Base-by-base conservation (phyloP, 495 filamentous ascomycete species). In the Darksidea phi region DNA sequence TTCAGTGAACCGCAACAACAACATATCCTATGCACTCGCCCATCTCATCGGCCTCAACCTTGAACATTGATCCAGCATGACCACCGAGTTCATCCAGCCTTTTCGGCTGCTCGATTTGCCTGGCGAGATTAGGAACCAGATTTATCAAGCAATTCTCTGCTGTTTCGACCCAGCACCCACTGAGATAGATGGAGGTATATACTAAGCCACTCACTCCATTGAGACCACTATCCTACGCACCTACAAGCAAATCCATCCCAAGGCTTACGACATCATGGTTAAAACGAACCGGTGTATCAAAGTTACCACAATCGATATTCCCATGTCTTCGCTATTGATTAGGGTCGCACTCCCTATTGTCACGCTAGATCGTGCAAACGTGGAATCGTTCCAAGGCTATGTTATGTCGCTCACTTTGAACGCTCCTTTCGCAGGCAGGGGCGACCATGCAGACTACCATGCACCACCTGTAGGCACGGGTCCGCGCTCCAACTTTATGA, bases 221-320 rank as follows among this genome's bases (percentile, higher is more conserved):
- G 50, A 54, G 12, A 61, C 50, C 1, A 17, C 37, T 21, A 61
- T 61, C 25, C 58, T 61, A 2, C 49, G 58, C 18, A 61, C 58
- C 1, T 32, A 49, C 58, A 61, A 61, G 48, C 38, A 61, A 18
- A 49, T 61, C 17, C 58, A 61, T 21, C 49, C 37, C 41, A 38
- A 61, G 51, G 58, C 58, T n/a, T 54, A 54, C 41, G 49, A 61
- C 48, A 25, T 61, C 50, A 61, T 61, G 58, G 49, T 61, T 38
- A 61, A 61, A 24, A 61, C 49, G 2, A 61, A 61, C 42, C 37
- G 45, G 17, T 54, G 54, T 23, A 28, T 61, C 6, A 48, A 47
- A n/a, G 26, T 61, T 25, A 36, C 38, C 12, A 48, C 36, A 8
- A 17, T 1, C 11, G n/a, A 32, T 23, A 32, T 54, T 17, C 37